These are phyloP conservation scores for Grosmannia clavigera DNA, from an alignment of 2,329 filamentous ascomycete species.

Conservation along the genomic window DNA sequence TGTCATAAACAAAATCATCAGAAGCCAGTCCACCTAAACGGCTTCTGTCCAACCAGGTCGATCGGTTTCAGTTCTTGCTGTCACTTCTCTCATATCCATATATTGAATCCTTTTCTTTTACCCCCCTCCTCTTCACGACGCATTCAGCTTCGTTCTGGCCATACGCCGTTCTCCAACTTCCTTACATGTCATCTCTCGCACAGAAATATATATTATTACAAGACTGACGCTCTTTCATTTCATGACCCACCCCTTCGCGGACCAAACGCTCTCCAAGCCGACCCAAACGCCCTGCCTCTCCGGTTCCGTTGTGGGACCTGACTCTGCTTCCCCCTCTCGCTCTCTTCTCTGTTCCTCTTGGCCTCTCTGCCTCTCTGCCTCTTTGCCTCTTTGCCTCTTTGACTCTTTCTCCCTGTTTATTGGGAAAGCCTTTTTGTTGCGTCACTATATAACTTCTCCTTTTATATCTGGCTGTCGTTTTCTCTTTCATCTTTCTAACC, in stretches of 20 bases:
- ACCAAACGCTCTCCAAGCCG: slow-evolving; percentile 3
- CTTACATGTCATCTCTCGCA: neutral
- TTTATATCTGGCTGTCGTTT: neutral
- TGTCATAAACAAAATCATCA: neutral
- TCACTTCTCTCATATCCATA: neutral
- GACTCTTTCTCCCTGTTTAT: neutral
- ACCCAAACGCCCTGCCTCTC: slow-evolving; percentile 4
- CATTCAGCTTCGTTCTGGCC: neutral
- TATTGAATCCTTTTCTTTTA: neutral
- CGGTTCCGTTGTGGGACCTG: slow-evolving; percentile 7
- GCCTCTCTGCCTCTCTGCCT: neutral
- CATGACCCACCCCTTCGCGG: neutral
- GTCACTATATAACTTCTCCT: neutral
- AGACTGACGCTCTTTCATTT: slow-evolving; percentile 1
- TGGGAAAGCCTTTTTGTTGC: neutral
- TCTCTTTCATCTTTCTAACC: neutral
- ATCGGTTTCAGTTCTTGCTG: neutral
- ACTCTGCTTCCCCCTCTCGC: neutral
- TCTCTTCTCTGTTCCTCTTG: neutral
- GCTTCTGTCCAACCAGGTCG: neutral
- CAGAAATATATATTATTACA: neutral
- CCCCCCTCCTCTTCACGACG: too few species aligned
- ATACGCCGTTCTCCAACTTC: neutral
- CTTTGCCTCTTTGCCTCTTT: too few species aligned
- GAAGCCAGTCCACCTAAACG: neutral